Evolutionary conservation across 306 rosid species (phyloP).

Genomic region (Vigna mungo): DNA sequence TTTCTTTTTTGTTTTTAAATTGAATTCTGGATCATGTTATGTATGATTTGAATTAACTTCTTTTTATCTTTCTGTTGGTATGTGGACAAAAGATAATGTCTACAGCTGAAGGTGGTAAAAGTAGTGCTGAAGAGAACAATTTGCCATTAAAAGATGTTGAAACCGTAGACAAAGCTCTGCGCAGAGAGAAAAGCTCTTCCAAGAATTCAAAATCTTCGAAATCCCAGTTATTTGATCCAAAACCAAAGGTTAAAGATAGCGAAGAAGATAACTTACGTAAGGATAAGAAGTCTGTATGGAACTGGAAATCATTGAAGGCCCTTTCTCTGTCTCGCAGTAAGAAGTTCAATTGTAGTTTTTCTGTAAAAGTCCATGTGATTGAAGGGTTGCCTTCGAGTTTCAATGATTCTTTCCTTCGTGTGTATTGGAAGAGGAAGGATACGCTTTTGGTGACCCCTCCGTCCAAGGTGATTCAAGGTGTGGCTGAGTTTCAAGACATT

Average conservation of each 20-base stretch:
- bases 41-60: conserved; percentile 19
- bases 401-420: conserved; percentile 61
- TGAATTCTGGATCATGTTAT: conserved; percentile 3
- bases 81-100: conserved; percentile 54
- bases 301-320: conserved; percentile 80
- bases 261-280: conserved; percentile 58
- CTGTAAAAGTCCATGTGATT: conserved; percentile 77
- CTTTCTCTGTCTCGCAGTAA: conserved; percentile 65
- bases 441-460: conserved; percentile 72
- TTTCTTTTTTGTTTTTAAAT: background rate
- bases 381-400: conserved; percentile 72
- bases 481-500: conserved; percentile 69
- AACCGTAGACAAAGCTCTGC: conserved; percentile 63
- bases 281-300: conserved; percentile 91
- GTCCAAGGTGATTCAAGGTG: conserved; percentile 64
- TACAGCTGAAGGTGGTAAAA: conserved; percentile 57
- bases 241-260: conserved; percentile 47
- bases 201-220: conserved; percentile 53
- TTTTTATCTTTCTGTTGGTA: background rate
- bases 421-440: conserved; percentile 85
- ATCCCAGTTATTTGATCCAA: conserved; percentile 48
- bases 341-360: conserved; percentile 79
- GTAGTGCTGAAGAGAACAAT: conserved; percentile 55
- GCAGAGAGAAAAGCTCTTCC: conserved; percentile 49
- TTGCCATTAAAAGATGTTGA: conserved; percentile 69